phyloP scores from a whole-genome alignment of 495 filamentous ascomycete species.

The Melanomma pulvis-pyrius region DNA sequence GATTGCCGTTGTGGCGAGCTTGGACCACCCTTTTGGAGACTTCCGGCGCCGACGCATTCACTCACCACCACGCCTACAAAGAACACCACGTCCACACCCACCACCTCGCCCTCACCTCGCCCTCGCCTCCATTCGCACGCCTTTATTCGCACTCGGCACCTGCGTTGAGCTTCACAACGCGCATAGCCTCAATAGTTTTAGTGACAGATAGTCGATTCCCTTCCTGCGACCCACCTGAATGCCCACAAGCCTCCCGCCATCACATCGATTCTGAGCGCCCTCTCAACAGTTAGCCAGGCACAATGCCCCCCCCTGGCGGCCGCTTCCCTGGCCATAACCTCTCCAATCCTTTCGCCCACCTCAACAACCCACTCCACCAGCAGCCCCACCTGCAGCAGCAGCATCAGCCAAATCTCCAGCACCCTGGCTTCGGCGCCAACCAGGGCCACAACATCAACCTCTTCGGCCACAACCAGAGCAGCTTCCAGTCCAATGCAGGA shows the following conservation, averaged over 20 bases:
- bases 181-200: not conserved
- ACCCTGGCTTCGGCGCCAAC: constrained; percentile 62
- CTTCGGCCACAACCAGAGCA: constrained; percentile 36
- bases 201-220: not conserved
- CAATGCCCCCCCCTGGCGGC: constrained; percentile 58
- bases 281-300: constrained; percentile 26
- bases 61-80: not conserved
- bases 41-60: not conserved
- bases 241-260: constrained; percentile 8
- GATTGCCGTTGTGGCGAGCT: not conserved
- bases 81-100: no score
- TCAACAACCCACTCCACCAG: constrained; percentile 45
- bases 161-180: not conserved
- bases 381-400: constrained; percentile 60
- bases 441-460: constrained; percentile 36
- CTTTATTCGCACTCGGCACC: not conserved
- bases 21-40: not conserved
- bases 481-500: constrained; percentile 37
- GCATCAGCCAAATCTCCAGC: constrained; percentile 62
- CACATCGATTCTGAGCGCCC: not conserved
- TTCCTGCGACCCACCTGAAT: not conserved
- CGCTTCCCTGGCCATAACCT: constrained; percentile 59
- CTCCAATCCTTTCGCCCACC: constrained; percentile 55
- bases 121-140: not conserved
- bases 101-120: not conserved